phyloP scores from a whole-genome alignment of 129 eudicot species.

The Artemisia tridentata region DNA sequence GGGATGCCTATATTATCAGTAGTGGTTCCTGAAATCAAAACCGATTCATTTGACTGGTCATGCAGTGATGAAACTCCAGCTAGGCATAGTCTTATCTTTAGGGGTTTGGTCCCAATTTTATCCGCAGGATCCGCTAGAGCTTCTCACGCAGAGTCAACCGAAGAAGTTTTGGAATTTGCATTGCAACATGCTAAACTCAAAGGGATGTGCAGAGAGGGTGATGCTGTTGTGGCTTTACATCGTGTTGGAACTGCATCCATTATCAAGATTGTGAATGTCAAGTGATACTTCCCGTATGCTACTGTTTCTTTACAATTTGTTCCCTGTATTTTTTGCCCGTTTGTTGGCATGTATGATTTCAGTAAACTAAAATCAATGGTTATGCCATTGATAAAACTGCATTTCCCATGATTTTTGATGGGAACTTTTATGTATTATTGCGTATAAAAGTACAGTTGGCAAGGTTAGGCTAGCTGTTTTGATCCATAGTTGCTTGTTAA shows the following conservation, averaged over 20 bases:
- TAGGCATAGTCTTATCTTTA: slow-evolving; percentile 57
- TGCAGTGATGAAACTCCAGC: slow-evolving; percentile 62
- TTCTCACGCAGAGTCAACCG: slow-evolving; percentile 56
- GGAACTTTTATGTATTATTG: slow-evolving; percentile 16
- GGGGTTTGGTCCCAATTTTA: slow-evolving; percentile 63
- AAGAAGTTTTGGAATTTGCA: slow-evolving; percentile 49
- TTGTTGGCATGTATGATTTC: slow-evolving; percentile 22
- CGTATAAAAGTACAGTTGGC: slow-evolving; percentile 31
- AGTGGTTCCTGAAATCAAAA: slow-evolving; percentile 54
- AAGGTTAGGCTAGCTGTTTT: slow-evolving; percentile 4
- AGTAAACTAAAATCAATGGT: slow-evolving; percentile 28
- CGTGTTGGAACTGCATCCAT: slow-evolving; percentile 43
- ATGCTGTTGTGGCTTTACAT: slow-evolving; percentile 59
- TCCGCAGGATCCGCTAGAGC: slow-evolving; percentile 55
- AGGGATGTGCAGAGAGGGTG: slow-evolving; percentile 60
- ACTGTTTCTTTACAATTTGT: slow-evolving; percentile 9
- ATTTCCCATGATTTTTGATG: too few relatives aligned
- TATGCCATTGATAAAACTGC: slow-evolving; percentile 17
- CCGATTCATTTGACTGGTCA: slow-evolving; percentile 53
- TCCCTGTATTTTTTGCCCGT: slow-evolving; percentile 28
- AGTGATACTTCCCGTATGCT: slow-evolving; percentile 21
- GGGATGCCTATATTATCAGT: slow-evolving; percentile 63
- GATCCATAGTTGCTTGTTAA: not conserved
- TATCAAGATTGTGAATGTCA: slow-evolving; percentile 47
- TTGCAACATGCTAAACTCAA: slow-evolving; percentile 47